Conservation (phyloP, 345 rosid genomes). For the Kandelia obovata region DNA sequence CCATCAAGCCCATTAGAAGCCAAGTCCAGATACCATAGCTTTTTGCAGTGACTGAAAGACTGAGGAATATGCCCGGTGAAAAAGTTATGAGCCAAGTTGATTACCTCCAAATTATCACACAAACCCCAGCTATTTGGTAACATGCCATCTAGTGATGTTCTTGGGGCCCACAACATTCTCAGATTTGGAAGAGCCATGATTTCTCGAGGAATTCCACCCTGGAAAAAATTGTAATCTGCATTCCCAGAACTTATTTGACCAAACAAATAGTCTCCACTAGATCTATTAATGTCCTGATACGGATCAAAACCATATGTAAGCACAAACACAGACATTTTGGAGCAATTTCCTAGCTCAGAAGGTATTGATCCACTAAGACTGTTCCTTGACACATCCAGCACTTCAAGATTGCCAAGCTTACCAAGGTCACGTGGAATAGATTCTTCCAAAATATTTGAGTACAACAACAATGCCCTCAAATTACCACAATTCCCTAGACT, state of each 20-base stretch:
- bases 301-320: slow-evolving; percentile 57
- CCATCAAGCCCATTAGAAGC: slow-evolving; percentile 64
- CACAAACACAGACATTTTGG: slow-evolving; percentile 63
- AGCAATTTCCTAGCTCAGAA: slow-evolving; percentile 70
- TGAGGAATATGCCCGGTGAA: slow-evolving; percentile 54
- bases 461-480: slow-evolving; percentile 61
- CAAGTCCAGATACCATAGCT: slow-evolving; percentile 64
- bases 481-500: slow-evolving; percentile 61
- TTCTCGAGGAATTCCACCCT: slow-evolving; percentile 62
- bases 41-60: slow-evolving; percentile 55
- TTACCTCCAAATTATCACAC: slow-evolving; percentile 73
- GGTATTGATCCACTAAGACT: slow-evolving; percentile 71
- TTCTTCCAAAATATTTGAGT: slow-evolving; percentile 73
- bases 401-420: slow-evolving; percentile 66
- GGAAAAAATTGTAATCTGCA: slow-evolving; percentile 74
- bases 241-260: slow-evolving; percentile 36
- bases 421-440: slow-evolving; percentile 64
- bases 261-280: slow-evolving; percentile 36
- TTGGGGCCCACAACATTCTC: slow-evolving; percentile 82
- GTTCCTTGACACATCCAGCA: slow-evolving; percentile 84
- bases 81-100: slow-evolving; percentile 72
- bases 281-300: slow-evolving; percentile 33
- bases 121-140: slow-evolving; percentile 65
- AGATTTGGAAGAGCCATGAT: slow-evolving; percentile 62
- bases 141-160: slow-evolving; percentile 63